Evolutionary conservation across 176 grass and related monocot species (phyloP).

Genomic region (Rhynchospora pubera): DNA sequence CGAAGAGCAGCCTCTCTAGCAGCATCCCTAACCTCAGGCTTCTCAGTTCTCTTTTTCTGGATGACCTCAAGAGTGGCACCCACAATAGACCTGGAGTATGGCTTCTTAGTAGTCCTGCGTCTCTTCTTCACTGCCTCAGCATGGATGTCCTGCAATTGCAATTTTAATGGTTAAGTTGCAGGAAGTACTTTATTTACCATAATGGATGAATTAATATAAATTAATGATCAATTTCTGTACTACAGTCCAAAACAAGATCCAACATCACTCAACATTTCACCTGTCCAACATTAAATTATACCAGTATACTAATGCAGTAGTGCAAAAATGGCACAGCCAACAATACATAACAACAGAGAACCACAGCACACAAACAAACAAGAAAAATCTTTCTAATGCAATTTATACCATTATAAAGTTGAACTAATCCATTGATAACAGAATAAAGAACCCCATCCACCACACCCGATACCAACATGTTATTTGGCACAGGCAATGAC

Average conservation of each 20-base stretch:
- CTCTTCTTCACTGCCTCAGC: conserved; percentile 78
- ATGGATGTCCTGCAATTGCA: conserved; percentile 60
- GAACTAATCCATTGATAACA: background rate
- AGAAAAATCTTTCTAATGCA: background rate
- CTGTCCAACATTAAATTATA: background rate
- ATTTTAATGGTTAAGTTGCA: background rate
- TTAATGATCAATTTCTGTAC: background rate
- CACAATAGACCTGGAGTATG: conserved; percentile 86
- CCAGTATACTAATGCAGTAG: background rate
- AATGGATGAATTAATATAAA: background rate
- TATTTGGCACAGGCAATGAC: background rate
- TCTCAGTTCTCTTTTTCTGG: conserved; percentile 85
- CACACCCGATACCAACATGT: background rate
- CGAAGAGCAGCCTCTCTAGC: conserved; percentile 87
- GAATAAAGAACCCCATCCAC: background rate
- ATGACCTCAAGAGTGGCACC: conserved; percentile 83
- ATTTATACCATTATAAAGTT: background rate
- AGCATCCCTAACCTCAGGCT: conserved; percentile 88
- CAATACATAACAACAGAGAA: background rate
- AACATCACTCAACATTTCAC: background rate
- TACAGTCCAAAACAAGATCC: background rate
- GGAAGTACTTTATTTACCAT: background rate
- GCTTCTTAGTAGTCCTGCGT: conserved; percentile 75
- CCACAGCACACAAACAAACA: no score
- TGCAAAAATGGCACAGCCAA: background rate